phyloP scores from a whole-genome alignment of 1,284 basidiomycete species.

The Trichosporon inkin region DNA sequence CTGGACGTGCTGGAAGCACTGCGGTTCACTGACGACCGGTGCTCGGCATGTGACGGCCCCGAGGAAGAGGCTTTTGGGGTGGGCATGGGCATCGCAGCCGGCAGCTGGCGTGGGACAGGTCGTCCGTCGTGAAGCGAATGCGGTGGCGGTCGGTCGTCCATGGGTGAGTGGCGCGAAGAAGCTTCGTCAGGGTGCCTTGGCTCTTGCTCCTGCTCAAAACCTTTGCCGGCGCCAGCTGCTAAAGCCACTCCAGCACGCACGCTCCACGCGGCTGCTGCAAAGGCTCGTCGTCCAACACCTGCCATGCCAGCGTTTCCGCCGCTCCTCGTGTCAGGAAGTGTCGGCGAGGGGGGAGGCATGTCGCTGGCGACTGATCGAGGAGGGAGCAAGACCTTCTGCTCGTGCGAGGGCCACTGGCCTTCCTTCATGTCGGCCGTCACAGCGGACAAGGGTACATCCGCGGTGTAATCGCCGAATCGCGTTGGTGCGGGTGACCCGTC shows the following conservation, averaged over 20 bases:
- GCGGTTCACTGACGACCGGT: conserved; percentile 1
- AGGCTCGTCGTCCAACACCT: conserved; percentile 77
- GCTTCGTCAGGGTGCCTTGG: background rate
- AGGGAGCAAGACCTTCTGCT: background rate
- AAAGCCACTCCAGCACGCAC: conserved; percentile 41
- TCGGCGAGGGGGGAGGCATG: conserved; percentile 17
- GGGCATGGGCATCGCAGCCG: conserved; percentile 10
- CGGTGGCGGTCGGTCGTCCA: conserved; percentile 6
- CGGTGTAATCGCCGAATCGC: conserved; percentile 14
- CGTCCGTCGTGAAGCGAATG: background rate
- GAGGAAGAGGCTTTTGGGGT: background rate
- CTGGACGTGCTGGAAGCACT: conserved; percentile 3
- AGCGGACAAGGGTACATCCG: conserved; percentile 18
- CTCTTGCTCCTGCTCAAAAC: conserved; percentile 6
- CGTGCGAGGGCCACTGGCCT: conserved; percentile 29
- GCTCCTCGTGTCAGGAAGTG: conserved; percentile 60
- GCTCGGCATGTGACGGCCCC: background rate
- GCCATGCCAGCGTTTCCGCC: conserved; percentile 85
- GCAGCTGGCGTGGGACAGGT: background rate
- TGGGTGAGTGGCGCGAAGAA: background rate
- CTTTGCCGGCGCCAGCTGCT: conserved; percentile 11
- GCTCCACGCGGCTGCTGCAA: conserved; percentile 66
- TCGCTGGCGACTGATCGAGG: background rate
- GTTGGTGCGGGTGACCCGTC: background rate
- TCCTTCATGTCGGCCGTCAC: conserved; percentile 11